Base-by-base conservation (phyloP, 208 protist genomes). In the Spongospora subterranea region DNA sequence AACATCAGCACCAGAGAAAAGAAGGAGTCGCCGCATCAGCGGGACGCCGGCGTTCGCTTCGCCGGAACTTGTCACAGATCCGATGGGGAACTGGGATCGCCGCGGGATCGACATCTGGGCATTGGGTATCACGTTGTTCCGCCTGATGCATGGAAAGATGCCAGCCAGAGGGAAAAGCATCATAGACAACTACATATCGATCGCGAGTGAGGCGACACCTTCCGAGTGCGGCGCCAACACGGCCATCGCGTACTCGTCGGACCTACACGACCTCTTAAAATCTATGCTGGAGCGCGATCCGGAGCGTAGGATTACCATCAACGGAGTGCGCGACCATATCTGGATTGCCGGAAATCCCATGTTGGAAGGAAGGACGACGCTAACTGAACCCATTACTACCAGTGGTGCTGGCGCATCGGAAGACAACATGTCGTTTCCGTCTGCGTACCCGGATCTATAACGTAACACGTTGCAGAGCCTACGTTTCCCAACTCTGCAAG, bases 41-140 rank as follows among this genome's bases (percentile, higher is more conserved):
- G 71, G 71, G 17, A 82, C 71, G 17, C 71, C 71, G 35, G 71
- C 71, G 17, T 82, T 82, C 40, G 71, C 71, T 13, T 39, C 17
- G 6, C 71, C 71, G 71, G 71, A 82, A 43, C 71, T 39, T 6
- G 35, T 82, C 71, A 35, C 35, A 6, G 71, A 82, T n/a, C 71
- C 71, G 35, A 6, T 40, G 6, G 71, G 71, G n/a, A 6, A 35
- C 71, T 82, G 71, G 71, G 71, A 82, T n/a, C 71, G 71, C 17
- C 71, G 71, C n/a, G 71, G 71, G 35, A 35, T 82, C 71, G 71
- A 82, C n/a, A 82, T 82, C 71, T 82, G 71, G 71, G 71, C 71
- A 20, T 13, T 82, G 1, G 71, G 71, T 1, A 35, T 82, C 71
- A 82, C n/a, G 13, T n/a, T 82, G 71, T 82, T 43, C 71, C 54